phyloP scores from a whole-genome alignment of 2,329 filamentous ascomycete genomes.

The Ustilaginoidea virens region DNA sequence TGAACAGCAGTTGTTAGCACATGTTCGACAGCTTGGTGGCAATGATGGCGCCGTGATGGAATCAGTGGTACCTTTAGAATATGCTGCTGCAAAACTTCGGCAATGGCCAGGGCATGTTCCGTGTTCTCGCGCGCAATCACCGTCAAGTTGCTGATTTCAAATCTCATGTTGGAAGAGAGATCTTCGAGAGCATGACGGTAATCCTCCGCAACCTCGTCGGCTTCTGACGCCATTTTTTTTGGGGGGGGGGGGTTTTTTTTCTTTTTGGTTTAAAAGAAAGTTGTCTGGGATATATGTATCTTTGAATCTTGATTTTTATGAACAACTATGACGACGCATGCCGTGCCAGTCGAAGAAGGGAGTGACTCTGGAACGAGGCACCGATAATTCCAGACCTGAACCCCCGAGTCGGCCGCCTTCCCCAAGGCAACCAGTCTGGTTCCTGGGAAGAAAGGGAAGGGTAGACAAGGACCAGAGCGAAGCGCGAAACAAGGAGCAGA shows the following conservation, averaged over 20 bases:
- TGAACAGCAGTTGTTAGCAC: constrained; percentile 30
- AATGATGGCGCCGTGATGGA: no score
- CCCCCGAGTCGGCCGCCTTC: no score
- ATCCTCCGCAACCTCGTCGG: constrained; percentile 85
- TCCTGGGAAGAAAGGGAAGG: background rate
- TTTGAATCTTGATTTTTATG: no score
- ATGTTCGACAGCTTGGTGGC: no score
- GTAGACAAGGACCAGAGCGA: constrained; percentile 2
- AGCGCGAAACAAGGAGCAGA: constrained; percentile 3
- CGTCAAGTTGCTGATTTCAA: constrained; percentile 94
- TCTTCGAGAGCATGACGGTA: constrained; percentile 90
- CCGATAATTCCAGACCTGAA: no score
- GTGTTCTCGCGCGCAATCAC: constrained; percentile 96
- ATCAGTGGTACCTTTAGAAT: constrained; percentile 90
- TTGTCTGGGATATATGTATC: no score
- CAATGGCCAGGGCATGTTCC: constrained; percentile 86
- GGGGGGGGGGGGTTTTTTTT: no score
- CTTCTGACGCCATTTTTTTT: constrained; percentile 39
- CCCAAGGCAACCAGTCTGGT: no score
- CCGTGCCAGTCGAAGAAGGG: no score
- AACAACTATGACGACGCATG: no score
- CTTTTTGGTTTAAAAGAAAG: no score
- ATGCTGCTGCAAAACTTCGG: constrained; percentile 77
- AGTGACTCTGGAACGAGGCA: no score
- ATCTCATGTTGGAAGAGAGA: constrained; percentile 76